Conservation (phyloP, 169 alveolate genomes). For the Perkinsus olseni region DNA sequence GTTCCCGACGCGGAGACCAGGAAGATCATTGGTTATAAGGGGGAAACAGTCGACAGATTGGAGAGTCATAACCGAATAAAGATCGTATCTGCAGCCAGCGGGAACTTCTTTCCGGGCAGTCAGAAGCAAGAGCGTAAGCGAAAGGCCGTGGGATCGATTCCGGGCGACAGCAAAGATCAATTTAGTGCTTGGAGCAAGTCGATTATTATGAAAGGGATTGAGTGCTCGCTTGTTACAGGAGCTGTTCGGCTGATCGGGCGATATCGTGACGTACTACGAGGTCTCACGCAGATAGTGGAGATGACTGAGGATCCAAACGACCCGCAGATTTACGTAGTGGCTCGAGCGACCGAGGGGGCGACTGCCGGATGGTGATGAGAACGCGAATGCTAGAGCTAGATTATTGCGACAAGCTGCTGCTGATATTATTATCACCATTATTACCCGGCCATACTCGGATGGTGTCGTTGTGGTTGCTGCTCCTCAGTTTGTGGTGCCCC, state of each 20-base stretch:
- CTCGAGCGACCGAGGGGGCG: not conserved
- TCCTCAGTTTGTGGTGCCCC: not conserved
- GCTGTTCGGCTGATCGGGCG: not conserved
- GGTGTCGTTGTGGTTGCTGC: not conserved
- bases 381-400: too few species aligned
- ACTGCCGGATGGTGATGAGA: not conserved
- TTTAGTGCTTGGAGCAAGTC: not conserved
- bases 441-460: too few species aligned
- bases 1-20: not conserved
- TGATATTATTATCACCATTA: too few species aligned
- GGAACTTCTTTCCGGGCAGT: not conserved
- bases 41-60: not conserved
- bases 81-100: not conserved
- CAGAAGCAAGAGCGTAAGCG: not conserved
- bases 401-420: too few species aligned
- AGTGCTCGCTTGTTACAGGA: not conserved
- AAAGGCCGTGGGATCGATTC: not conserved
- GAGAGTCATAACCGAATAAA: not conserved
- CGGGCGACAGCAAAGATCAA: not conserved
- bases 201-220: not conserved
- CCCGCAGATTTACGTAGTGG: not conserved
- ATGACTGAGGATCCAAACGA: not conserved
- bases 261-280: not conserved
- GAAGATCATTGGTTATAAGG: not conserved
- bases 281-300: not conserved